Base-by-base conservation (phyloP, 371 early-diverging fungal genomes). In the Dichotomocladium elegans region DNA sequence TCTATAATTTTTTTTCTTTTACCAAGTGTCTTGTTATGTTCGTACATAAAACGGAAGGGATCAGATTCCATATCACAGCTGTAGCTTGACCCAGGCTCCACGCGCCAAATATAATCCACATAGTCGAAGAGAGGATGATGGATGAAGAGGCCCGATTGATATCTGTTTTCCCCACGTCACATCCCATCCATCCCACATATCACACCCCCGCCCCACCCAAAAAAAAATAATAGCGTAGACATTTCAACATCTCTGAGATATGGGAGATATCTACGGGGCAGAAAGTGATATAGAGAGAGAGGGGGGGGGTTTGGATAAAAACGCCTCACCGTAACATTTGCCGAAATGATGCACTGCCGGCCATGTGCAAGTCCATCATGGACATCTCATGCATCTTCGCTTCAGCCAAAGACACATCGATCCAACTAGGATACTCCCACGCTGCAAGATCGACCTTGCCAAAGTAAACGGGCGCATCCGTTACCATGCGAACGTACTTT, bases 51-150 rank as follows among this genome's bases (percentile, higher is more conserved):
- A 53, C 70, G 59, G 66, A 99, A 98, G 3, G 94, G 95, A 63
- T 99, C 98, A 58, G 83, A 80, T 43, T 79, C 77, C 55, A 98
- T 84, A 41, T 92, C 82, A 61, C 98, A 99, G 15, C 72, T 65
- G 60, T 88, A 94, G 34, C 77, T 53, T 9, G 95, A 88, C n/a
- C 80, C 90, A 0, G 97, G 95, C 64, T 98, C 98, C 5, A 99
- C 79, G 1, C 98, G 77, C 98, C 98, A 99, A 57, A 93, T 93
- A 70, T 85, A 98, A 28, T 95, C 90, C 35, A 83, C 94, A 34
- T 88, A 67, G 21, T 68, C 43, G 48, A 95, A 68, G 4, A 91
- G 63, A 33, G 87, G 82, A 62, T 97, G 95, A 55, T 79, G 72
- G 51, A 79, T 89, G 60, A 97, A 91, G 45, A 90, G 76, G 1